A percentile compares a stretch with the other conserved stretches of the same genome.
phyloP scores from a whole-genome alignment of 225 moss, liverwort and hornwort species.

The Pseudisothecium myosuroides region DNA sequence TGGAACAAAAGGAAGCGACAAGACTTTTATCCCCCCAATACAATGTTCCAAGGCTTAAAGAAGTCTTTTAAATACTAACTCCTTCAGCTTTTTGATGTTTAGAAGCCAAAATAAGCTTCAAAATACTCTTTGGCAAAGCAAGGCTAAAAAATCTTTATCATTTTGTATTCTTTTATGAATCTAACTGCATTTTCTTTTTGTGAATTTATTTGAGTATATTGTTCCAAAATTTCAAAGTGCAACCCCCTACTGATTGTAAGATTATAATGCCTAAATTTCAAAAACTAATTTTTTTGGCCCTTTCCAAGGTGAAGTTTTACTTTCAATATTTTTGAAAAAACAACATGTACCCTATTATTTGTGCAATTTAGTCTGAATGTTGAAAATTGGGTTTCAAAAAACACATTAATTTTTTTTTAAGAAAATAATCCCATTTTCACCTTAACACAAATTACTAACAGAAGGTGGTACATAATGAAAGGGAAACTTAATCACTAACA shows the following conservation, averaged over 20 bases:
- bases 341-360: rapidly evolving
- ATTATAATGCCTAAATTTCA: neutral
- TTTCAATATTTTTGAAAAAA: neutral
- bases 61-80: neutral
- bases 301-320: too few species aligned
- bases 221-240: neutral
- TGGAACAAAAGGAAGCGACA: too few species aligned
- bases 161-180: neutral
- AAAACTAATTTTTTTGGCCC: neutral
- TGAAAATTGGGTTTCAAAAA: neutral
- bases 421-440: neutral
- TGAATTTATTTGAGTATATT: neutral
- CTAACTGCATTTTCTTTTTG: neutral
- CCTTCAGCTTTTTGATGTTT: neutral
- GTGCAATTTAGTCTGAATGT: neutral
- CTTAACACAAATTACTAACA: neutral
- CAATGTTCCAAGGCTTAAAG: neutral
- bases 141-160: neutral
- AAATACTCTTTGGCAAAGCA: neutral
- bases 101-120: neutral
- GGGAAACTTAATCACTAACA: neutral
- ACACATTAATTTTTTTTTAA: rapidly evolving
- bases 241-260: neutral
- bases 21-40: too few species aligned
- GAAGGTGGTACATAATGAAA: neutral